These are phyloP conservation scores for Petunia secreta DNA, from an alignment of 257 asterid species.

Conservation along the genomic window DNA sequence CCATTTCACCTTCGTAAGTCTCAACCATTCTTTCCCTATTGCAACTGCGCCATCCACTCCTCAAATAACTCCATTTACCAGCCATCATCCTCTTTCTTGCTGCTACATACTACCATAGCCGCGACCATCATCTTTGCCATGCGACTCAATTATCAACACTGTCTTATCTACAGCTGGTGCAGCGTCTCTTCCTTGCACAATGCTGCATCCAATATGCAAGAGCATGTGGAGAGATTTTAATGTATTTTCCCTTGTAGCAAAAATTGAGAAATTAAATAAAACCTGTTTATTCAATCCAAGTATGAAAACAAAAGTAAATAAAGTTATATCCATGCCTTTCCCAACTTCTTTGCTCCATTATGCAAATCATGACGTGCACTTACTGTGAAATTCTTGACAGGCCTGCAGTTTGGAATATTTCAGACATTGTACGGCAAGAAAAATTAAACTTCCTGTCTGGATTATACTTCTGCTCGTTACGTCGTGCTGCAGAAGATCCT, in stretches of 20 bases:
- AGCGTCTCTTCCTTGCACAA: slow-evolving; percentile 6
- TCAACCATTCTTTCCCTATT: background rate
- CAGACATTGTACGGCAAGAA: slow-evolving; percentile 35
- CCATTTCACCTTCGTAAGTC: background rate
- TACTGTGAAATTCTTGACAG: slow-evolving; percentile 40
- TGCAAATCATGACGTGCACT: slow-evolving; percentile 28
- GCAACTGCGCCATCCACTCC: background rate
- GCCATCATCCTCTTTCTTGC: slow-evolving; percentile 11
- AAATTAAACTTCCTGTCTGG: slow-evolving; percentile 35
- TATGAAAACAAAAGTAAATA: background rate
- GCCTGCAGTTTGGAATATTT: slow-evolving; percentile 53
- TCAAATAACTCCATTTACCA: slow-evolving; percentile 16
- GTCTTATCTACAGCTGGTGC: background rate
- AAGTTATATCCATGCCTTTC: slow-evolving; percentile 1
- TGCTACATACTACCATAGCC: background rate
- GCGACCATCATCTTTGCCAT: background rate
- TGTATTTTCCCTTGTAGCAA: background rate
- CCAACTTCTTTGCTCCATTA: slow-evolving; percentile 14
- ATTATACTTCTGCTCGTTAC: slow-evolving; percentile 46
- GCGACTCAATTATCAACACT: slow-evolving; percentile 1
- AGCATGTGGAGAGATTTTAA: slow-evolving; percentile 14
- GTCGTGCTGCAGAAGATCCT: slow-evolving; percentile 51
- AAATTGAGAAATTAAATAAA: background rate
- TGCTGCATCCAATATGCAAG: slow-evolving; percentile 3
- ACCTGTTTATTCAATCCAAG: slow-evolving; percentile 20